A percentile compares a stretch with the other conserved stretches of the same genome.
These are phyloP conservation scores for Mesembryanthemum crystallinum DNA, from an alignment of 148 eudicot genomes.

Conservation along the genomic window DNA sequence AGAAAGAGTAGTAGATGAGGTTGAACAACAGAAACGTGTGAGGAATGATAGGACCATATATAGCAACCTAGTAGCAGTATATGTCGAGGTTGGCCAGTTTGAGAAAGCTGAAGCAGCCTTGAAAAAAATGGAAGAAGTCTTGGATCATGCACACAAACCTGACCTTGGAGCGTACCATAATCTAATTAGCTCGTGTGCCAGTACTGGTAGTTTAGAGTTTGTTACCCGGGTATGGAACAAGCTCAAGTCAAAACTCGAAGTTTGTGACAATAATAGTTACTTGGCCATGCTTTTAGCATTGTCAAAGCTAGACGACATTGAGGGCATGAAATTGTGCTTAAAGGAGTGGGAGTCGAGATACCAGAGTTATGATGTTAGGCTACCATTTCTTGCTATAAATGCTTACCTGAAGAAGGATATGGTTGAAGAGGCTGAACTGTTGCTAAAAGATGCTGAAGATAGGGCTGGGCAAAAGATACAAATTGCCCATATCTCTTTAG, in stretches of 20 bases:
- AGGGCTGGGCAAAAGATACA: constrained; percentile 28
- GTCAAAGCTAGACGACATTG: constrained; percentile 43
- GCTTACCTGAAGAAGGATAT: constrained; percentile 47
- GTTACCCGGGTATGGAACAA: constrained; percentile 56
- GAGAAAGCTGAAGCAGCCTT: constrained; percentile 56
- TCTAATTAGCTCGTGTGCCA: constrained; percentile 57
- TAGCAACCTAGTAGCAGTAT: constrained; percentile 50
- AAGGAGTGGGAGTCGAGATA: constrained; percentile 56
- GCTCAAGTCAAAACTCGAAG: constrained; percentile 40
- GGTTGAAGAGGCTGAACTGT: constrained; percentile 54
- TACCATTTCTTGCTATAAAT: constrained; percentile 41
- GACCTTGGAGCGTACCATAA: constrained; percentile 43
- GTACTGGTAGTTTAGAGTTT: constrained; percentile 34
- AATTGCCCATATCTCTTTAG: constrained; percentile 34
- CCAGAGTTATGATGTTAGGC: constrained; percentile 51
- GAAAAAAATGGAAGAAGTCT: constrained; percentile 39
- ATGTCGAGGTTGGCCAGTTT: constrained; percentile 39
- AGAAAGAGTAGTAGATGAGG: constrained; percentile 64
- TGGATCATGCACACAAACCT: constrained; percentile 11
- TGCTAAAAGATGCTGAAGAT: constrained; percentile 31
- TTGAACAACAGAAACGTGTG: constrained; percentile 23
- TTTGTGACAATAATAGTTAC: constrained; percentile 41
- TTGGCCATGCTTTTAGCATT: constrained; percentile 51
- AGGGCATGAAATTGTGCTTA: constrained; percentile 39
- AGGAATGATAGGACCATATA: constrained; percentile 52